Conservation (phyloP, 2,329 filamentous ascomycete species). For the Aspergillus tanneri region DNA sequence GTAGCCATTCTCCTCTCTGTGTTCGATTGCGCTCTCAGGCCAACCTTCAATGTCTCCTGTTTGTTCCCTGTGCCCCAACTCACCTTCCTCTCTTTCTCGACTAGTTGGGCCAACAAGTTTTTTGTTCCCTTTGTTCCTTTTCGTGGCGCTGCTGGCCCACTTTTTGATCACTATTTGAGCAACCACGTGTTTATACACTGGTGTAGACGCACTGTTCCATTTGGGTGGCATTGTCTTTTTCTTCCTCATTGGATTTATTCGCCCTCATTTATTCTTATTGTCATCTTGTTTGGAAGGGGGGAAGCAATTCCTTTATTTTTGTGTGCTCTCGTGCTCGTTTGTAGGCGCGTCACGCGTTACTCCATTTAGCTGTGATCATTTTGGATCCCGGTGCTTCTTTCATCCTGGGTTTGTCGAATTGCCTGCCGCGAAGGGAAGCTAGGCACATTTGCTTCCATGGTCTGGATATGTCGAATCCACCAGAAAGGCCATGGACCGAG, state of each 20-base stretch:
- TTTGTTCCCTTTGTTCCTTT: conserved; percentile 11
- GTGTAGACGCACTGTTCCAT: conserved; percentile 29
- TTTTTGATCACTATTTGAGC: conserved; percentile 20
- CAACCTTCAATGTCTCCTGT: conserved; percentile 28
- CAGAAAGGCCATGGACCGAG: conserved; percentile 45
- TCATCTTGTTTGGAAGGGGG: conserved; percentile 1
- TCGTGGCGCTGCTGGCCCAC: conserved; percentile 16
- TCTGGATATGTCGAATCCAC: conserved; percentile 46
- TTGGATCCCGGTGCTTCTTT: conserved; percentile 8
- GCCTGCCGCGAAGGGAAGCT: conserved; percentile 11
- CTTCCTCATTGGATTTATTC: conserved; percentile 18
- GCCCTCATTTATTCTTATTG: conserved; percentile 13
- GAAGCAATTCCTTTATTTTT: conserved; percentile 9
- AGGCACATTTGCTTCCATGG: conserved; percentile 33
- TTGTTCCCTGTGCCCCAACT: conserved; percentile 17
- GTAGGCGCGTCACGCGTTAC: conserved; percentile 20
- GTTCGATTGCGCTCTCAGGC: conserved; percentile 10
- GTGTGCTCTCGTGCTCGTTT: conserved; percentile 7
- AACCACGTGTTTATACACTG: conserved; percentile 27
- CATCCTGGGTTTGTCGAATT: conserved; percentile 8
- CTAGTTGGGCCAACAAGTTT: conserved; percentile 11
- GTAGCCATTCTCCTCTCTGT: conserved; percentile 1
- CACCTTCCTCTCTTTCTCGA: conserved; percentile 14
- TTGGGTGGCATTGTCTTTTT: conserved; percentile 34
- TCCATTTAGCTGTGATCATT: conserved; percentile 15